Conservation (phyloP, 2,329 filamentous ascomycete genomes). For the Orbilia oligospora region DNA sequence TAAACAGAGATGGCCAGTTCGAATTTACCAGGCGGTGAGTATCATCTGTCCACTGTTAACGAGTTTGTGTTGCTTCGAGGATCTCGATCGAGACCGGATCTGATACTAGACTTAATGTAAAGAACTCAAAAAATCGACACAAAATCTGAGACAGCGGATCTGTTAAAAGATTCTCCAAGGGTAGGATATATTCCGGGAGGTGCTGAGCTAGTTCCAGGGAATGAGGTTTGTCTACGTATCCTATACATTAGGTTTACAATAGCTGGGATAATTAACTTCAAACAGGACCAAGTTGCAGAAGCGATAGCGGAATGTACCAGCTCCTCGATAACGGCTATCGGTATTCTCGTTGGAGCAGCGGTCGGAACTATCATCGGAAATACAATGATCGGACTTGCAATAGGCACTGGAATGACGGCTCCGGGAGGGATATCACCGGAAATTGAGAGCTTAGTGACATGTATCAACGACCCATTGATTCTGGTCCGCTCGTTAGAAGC, state of each 20-base stretch:
- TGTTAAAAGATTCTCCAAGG: not conserved
- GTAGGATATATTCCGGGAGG: not conserved
- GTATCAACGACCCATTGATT: constrained; percentile 6
- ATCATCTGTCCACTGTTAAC: not conserved
- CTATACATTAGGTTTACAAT: not conserved
- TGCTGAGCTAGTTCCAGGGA: not conserved
- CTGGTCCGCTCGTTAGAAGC: not conserved
- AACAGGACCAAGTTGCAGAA: constrained; percentile 1
- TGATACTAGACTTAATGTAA: not conserved
- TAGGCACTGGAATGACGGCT: not conserved
- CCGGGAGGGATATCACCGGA: constrained; percentile 4
- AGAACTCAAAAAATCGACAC: not conserved
- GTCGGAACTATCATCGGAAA: constrained; percentile 3
- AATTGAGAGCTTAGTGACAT: constrained; percentile 6
- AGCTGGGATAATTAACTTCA: not conserved
- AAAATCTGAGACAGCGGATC: not conserved
- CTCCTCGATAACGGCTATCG: constrained; percentile 2
- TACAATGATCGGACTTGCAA: not conserved
- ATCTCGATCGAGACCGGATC: no score
- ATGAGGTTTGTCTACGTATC: not conserved
- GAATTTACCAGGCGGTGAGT: not conserved
- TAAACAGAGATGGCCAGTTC: not conserved
- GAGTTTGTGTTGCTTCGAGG: not conserved
- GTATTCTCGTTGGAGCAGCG: not conserved
- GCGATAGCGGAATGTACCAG: not conserved